Evolutionary conservation across 2,329 filamentous ascomycete genomes (phyloP).

Genomic region (Falciphora oryzae): DNA sequence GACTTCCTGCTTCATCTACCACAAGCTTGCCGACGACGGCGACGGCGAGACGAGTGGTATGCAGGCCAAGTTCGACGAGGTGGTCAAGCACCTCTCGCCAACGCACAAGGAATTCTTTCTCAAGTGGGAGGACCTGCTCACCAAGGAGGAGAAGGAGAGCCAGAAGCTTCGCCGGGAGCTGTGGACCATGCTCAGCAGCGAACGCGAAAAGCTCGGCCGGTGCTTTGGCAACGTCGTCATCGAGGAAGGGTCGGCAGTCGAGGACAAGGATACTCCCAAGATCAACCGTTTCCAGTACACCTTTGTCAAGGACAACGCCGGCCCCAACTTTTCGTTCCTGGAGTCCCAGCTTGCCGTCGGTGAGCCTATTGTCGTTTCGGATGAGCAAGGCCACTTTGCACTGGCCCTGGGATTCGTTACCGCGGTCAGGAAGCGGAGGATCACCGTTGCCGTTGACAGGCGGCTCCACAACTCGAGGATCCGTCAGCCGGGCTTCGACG

Average conservation of each 20-base stretch:
- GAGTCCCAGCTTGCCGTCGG: slow-evolving; percentile 84
- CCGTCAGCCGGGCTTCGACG: slow-evolving; percentile 69
- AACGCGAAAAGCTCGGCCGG: slow-evolving; percentile 80
- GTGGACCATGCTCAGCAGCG: slow-evolving; percentile 90
- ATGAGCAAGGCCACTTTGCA: slow-evolving; percentile 91
- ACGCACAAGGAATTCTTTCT: slow-evolving; percentile 78
- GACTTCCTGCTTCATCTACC: slow-evolving; percentile 85
- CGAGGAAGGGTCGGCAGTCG: slow-evolving; percentile 66
- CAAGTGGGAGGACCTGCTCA: slow-evolving; percentile 90
- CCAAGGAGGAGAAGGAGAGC: slow-evolving; percentile 88
- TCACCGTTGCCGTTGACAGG: slow-evolving; percentile 86
- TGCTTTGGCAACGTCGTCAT: slow-evolving; percentile 88
- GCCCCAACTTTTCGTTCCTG: slow-evolving; percentile 69
- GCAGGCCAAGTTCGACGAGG: slow-evolving; percentile 68
- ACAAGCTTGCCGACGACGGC: slow-evolving; percentile 82
- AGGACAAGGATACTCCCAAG: slow-evolving; percentile 65
- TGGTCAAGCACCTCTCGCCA: slow-evolving; percentile 70
- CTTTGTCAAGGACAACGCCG: slow-evolving; percentile 63
- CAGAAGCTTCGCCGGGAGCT: slow-evolving; percentile 83
- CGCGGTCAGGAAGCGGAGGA: slow-evolving; percentile 65
- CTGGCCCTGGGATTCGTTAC: slow-evolving; percentile 88
- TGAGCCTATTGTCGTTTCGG: slow-evolving; percentile 93
- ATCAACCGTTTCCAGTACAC: slow-evolving; percentile 91
- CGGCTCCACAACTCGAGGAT: slow-evolving; percentile 81
- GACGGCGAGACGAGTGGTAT: slow-evolving; percentile 76